phyloP scores from a whole-genome alignment of 331 rosid genomes.

The Malus hybrid region DNA sequence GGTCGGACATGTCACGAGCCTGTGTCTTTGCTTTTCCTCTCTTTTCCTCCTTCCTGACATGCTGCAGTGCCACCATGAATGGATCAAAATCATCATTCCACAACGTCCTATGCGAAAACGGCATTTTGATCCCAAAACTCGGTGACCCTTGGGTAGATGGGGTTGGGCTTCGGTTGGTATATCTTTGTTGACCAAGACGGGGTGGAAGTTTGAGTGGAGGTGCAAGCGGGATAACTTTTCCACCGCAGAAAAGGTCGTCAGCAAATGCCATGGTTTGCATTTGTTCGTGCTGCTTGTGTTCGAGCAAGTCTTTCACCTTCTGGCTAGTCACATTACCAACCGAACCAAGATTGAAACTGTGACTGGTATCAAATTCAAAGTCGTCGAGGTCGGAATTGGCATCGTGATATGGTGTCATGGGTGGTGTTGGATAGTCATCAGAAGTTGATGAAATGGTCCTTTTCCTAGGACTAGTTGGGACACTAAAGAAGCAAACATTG shows the following conservation, averaged over 20 bases:
- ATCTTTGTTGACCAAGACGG: conserved; percentile 28
- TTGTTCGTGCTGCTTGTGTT: neutral
- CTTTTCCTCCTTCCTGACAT: conserved; percentile 39
- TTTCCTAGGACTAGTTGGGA: conserved; percentile 61
- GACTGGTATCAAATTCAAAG: conserved; percentile 62
- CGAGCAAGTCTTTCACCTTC: neutral
- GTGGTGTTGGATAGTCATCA: conserved; percentile 22
- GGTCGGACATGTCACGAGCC: conserved; percentile 7
- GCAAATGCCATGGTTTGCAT: conserved; percentile 61
- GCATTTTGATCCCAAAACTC: conserved; percentile 23
- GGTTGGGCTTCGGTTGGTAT: conserved; percentile 8
- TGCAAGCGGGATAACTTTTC: conserved; percentile 55
- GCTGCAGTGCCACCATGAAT: conserved; percentile 61
- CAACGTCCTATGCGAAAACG: conserved; percentile 24
- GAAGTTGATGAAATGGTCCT: neutral
- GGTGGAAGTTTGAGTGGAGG: conserved; percentile 89
- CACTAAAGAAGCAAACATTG: conserved; percentile 48
- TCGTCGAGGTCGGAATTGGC: conserved; percentile 31
- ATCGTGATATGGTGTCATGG: conserved; percentile 32
- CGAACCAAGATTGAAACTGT: conserved; percentile 18
- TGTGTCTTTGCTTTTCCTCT: conserved; percentile 11
- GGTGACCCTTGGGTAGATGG: conserved; percentile 41
- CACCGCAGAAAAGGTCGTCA: conserved; percentile 71
- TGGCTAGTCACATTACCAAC: neutral
- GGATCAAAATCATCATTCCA: conserved; percentile 91